Base-by-base conservation (phyloP, 2,329 filamentous ascomycete genomes). In the Talaromyces piceae region DNA sequence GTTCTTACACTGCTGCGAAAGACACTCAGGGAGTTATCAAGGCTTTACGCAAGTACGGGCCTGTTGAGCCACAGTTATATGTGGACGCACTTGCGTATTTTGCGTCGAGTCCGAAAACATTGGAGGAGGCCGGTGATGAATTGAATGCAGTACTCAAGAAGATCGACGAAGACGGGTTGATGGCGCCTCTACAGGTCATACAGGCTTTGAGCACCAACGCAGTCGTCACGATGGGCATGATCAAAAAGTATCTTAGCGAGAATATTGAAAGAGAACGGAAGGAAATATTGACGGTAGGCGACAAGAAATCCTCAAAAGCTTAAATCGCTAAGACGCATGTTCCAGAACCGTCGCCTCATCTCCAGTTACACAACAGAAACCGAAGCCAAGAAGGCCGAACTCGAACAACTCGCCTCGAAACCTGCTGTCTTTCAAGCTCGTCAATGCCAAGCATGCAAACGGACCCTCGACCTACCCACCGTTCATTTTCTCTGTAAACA, bases 401-500 rank as follows among this genome's bases (percentile, higher is more conserved):
- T 97, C 16, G 75, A 80, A 1, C 86, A 91, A 45, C 77, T 98
- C 0, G 80, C 79, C 6, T 79, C 78, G 7, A 91, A 94, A 63
- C 91, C 93, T 0, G 83, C 85, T 18, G 87, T 94, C 1, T 97
- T 98, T 76, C 88, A 94, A 66, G 84, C 90, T 0, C 91, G 90
- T 28, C 81, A 93, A 47, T 98, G 93, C 67, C 84, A 86, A 25
- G 84, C 87, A 47, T 98, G 93, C 66, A 83, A 82, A 13, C 80
- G 83, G 31, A 78, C 81, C 23, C 77, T 97, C 16, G 91, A 96
- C 58, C 75, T 97, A 11, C 93, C 93, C 0, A 88, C 85, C 0
- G 91, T 98, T 45, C 93, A 98, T 66, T 98, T 98, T 67, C 71
- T 98, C 56, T 98, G 93, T 74, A 95, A 95, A 67, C 93, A 98